Evolutionary conservation across 345 rosid species (phyloP).

Genomic region (Aurinia saxatilis): DNA sequence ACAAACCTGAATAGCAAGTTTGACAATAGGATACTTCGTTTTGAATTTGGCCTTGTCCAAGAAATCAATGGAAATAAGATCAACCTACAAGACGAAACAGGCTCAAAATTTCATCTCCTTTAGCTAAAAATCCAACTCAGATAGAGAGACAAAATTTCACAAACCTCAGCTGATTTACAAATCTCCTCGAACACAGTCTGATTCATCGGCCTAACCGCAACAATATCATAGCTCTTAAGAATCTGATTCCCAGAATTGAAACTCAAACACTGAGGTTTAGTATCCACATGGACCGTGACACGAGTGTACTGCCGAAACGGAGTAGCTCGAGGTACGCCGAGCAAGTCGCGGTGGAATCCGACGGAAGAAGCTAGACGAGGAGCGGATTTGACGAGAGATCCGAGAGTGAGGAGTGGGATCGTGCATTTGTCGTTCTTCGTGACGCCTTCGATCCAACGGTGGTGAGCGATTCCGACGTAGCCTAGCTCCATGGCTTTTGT

Average conservation of each 20-base stretch:
- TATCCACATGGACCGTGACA: conserved; percentile 58
- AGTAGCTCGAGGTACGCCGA: conserved; percentile 48
- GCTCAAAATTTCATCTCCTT: background rate
- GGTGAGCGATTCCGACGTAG: conserved; percentile 30
- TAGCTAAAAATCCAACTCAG: background rate
- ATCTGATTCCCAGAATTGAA: conserved; percentile 67
- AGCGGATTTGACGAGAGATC: conserved; percentile 49
- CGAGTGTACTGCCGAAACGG: conserved; percentile 92
- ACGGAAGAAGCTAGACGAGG: conserved; percentile 62
- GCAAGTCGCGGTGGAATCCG: conserved; percentile 66
- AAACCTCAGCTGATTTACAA: conserved; percentile 68
- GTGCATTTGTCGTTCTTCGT: conserved; percentile 23
- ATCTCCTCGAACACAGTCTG: conserved; percentile 61
- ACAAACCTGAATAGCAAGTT: conserved; percentile 67
- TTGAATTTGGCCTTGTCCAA: conserved; percentile 56
- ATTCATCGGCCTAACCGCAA: conserved; percentile 69
- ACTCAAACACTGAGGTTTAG: conserved; percentile 42
- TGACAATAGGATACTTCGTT: conserved; percentile 51
- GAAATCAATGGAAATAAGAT: conserved; percentile 70
- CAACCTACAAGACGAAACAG: conserved; percentile 41
- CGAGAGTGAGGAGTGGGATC: conserved; percentile 46
- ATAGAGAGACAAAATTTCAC: background rate
- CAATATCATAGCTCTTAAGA: conserved; percentile 66
- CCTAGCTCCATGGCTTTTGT: conserved; percentile 83
- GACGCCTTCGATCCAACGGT: conserved; percentile 19